These are phyloP conservation scores for Potentilla sterilis DNA, from an alignment of 306 rosid species.

Conservation along the genomic window DNA sequence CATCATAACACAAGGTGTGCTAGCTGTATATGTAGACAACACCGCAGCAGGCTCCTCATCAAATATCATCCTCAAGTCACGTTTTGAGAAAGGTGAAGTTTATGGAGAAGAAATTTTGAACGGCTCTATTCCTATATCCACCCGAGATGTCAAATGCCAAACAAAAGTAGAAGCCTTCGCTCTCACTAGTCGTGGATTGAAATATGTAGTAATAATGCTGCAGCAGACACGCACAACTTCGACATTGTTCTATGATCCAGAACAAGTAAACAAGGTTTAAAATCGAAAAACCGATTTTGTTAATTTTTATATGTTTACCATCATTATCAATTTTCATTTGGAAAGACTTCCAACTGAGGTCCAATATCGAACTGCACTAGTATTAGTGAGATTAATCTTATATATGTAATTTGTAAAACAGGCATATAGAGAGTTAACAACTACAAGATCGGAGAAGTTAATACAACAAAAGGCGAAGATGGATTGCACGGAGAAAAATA, in stretches of 20 bases:
- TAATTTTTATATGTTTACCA: not conserved
- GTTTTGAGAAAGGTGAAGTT: not conserved
- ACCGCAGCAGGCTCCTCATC: not conserved
- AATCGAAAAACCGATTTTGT: not conserved
- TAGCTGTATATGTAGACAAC: not conserved
- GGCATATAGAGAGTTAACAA: not conserved
- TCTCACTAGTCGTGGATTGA: not conserved
- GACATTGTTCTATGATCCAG: slow-evolving; percentile 1
- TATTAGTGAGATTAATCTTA: not conserved
- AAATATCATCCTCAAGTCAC: not conserved
- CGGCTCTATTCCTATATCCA: not conserved
- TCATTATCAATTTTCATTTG: not conserved
- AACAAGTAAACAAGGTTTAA: not conserved
- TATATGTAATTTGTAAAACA: not conserved
- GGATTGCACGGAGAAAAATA: not conserved
- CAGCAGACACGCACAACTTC: not conserved
- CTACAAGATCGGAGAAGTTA: not conserved
- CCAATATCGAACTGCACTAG: no score
- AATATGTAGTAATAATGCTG: not conserved
- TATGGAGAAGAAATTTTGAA: not conserved
- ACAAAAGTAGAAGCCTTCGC: not conserved
- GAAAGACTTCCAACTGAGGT: not conserved
- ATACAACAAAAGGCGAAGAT: not conserved
- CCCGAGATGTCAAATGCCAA: not conserved
- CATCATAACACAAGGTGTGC: not conserved